phyloP scores from a whole-genome alignment of 2,329 filamentous ascomycete genomes.

The Plenodomus lindquistii region DNA sequence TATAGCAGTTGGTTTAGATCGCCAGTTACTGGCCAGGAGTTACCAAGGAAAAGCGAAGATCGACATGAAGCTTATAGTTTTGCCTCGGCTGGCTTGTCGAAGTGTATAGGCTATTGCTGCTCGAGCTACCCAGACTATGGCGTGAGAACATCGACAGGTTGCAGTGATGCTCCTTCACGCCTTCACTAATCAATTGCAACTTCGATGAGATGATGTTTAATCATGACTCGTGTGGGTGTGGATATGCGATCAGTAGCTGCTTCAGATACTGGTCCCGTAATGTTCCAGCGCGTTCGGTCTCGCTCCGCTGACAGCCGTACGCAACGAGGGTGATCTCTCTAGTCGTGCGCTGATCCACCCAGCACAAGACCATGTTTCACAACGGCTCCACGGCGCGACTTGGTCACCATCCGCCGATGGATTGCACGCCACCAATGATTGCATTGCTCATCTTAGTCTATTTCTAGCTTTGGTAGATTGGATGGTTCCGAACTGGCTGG shows the following conservation, averaged over 20 bases:
- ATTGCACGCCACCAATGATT: slow-evolving; percentile 13
- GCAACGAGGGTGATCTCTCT: slow-evolving; percentile 4
- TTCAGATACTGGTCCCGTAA: slow-evolving; percentile 8
- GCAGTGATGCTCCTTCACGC: not conserved
- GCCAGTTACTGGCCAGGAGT: not conserved
- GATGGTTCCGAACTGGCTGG: slow-evolving; percentile 14
- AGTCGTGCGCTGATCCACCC: slow-evolving; percentile 14
- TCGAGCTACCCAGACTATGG: slow-evolving; percentile 9
- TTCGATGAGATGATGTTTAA: slow-evolving; percentile 1
- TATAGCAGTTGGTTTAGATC: not conserved
- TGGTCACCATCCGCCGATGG: slow-evolving; percentile 18
- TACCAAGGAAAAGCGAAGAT: slow-evolving; percentile 1
- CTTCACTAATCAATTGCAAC: not conserved
- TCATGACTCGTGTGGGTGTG: slow-evolving; percentile 6
- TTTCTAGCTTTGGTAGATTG: slow-evolving; percentile 14
- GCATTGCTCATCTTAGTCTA: slow-evolving; percentile 15
- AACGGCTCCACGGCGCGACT: slow-evolving; percentile 9
- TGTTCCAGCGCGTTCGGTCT: slow-evolving; percentile 18
- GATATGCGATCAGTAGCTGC: slow-evolving; percentile 7
- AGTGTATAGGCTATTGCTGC: not conserved
- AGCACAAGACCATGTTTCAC: slow-evolving; percentile 15
- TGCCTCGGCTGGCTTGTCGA: slow-evolving; percentile 8
- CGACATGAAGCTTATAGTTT: slow-evolving; percentile 2
- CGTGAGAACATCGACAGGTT: not conserved
- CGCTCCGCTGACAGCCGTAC: slow-evolving; percentile 14